Conservation (phyloP, 257 asterid genomes). For the Craterostigma plantagineum region DNA sequence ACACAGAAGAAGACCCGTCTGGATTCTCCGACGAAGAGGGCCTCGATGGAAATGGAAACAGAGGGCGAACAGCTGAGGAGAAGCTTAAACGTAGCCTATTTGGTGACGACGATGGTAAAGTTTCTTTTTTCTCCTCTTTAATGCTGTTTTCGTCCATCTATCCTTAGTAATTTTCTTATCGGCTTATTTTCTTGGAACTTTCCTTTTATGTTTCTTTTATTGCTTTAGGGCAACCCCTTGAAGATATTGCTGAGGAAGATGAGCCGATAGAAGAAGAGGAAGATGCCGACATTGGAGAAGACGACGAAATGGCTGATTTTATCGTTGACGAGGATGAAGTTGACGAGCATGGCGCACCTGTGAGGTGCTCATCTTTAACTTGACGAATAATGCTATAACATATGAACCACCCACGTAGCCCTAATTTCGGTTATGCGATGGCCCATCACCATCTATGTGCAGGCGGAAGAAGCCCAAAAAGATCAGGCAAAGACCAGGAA, state of each 20-base stretch:
- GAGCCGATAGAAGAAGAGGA: constrained; percentile 62
- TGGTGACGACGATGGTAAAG: constrained; percentile 77
- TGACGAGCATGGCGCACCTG: constrained; percentile 72
- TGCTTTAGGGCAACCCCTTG: constrained; percentile 54
- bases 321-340: constrained; percentile 84
- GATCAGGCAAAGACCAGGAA: constrained; percentile 72
- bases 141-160: constrained; percentile 1
- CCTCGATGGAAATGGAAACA: constrained; percentile 45
- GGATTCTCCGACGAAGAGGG: constrained; percentile 75
- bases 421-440: not conserved
- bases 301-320: constrained; percentile 94
- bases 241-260: constrained; percentile 90
- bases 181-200: constrained; percentile 4
- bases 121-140: constrained; percentile 6
- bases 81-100: constrained; percentile 62
- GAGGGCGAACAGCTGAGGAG: constrained; percentile 68
- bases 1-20: constrained; percentile 50
- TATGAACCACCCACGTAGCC: not conserved
- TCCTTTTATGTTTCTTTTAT: constrained; percentile 9
- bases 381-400: not conserved
- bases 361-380: constrained; percentile 24
- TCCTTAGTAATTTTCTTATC: constrained; percentile 2
- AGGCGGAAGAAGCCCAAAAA: constrained; percentile 74
- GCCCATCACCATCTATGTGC: constrained; percentile 10
- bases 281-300: constrained; percentile 42